Conservation (phyloP, 306 rosid species). For the Pterocarpus santalinus region DNA sequence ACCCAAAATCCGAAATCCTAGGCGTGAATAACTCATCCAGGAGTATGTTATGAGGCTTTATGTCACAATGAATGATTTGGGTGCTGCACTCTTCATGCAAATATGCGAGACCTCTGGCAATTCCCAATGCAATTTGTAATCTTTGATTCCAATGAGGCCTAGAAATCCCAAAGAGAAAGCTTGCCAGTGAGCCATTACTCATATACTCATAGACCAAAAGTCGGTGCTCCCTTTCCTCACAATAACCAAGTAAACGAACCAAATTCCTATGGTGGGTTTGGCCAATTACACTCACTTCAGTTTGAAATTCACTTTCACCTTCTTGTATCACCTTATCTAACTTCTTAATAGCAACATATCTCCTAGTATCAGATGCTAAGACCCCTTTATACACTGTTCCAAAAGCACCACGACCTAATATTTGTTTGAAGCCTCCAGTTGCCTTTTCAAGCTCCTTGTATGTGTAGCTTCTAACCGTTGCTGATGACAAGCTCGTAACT, state of each 20-base stretch:
- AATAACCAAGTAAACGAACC: not conserved
- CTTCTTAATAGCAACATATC: conserved; percentile 58
- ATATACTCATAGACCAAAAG: not conserved
- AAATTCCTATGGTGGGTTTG: not conserved
- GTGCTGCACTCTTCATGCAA: not conserved
- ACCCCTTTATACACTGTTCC: conserved; percentile 51
- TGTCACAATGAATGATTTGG: conserved; percentile 24
- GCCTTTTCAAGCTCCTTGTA: conserved; percentile 39
- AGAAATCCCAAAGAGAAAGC: not conserved
- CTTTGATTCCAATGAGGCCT: not conserved
- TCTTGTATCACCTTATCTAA: conserved; percentile 49
- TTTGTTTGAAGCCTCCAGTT: conserved; percentile 46
- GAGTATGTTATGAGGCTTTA: conserved; percentile 45
- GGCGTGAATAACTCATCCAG: conserved; percentile 15
- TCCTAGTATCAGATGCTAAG: conserved; percentile 16
- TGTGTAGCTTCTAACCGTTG: not conserved
- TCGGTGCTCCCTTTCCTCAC: not conserved
- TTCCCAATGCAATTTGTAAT: not conserved
- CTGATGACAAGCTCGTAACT: not conserved
- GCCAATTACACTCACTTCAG: not conserved
- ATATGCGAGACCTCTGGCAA: not conserved
- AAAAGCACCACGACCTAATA: conserved; percentile 40
- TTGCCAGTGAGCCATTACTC: not conserved
- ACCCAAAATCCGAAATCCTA: conserved; percentile 50
- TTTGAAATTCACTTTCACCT: conserved; percentile 37